Conservation (phyloP, 2,329 filamentous ascomycete genomes). For the Dryadomyces quercivorus region DNA sequence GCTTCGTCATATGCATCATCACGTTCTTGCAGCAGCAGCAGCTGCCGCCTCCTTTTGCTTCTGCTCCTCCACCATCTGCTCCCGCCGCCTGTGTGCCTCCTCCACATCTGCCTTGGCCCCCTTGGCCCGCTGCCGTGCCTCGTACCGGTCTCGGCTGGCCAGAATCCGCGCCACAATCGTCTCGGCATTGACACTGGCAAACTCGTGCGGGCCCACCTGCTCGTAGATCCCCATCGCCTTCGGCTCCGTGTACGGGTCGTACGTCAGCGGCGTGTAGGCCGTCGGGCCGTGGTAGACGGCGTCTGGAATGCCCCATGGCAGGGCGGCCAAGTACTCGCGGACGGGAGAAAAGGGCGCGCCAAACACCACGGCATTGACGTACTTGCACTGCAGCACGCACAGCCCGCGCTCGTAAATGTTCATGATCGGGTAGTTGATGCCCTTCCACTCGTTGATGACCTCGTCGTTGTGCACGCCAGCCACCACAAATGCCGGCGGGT, state of each 20-base stretch:
- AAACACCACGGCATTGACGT: constrained; percentile 79
- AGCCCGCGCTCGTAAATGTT: constrained; percentile 95
- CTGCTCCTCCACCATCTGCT: constrained; percentile 50
- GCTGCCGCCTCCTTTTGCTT: constrained; percentile 28
- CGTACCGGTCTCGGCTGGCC: constrained; percentile 75
- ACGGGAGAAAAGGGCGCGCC: constrained; percentile 80
- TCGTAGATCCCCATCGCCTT: constrained; percentile 76
- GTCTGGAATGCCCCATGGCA: constrained; percentile 63
- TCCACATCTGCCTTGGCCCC: constrained; percentile 75
- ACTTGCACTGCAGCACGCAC: constrained; percentile 92
- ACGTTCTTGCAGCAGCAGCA: background rate
- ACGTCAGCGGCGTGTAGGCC: constrained; percentile 69
- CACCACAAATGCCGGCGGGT: constrained; percentile 74
- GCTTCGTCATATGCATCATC: too few relatives aligned
- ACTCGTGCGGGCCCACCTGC: constrained; percentile 65
- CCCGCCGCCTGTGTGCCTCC: constrained; percentile 47
- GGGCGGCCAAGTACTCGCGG: constrained; percentile 59
- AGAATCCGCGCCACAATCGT: constrained; percentile 88
- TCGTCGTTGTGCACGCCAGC: constrained; percentile 90
- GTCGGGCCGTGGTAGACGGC: constrained; percentile 96
- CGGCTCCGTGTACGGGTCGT: constrained; percentile 69
- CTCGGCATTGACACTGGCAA: constrained; percentile 78
- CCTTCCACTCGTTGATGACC: constrained; percentile 94
- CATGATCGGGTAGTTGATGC: constrained; percentile 98
- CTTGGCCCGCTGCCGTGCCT: constrained; percentile 83